A percentile compares a stretch with the other conserved stretches of the same genome.
Conservation (phyloP, 176 grass and related monocot genomes). For the Musa beccarii region DNA sequence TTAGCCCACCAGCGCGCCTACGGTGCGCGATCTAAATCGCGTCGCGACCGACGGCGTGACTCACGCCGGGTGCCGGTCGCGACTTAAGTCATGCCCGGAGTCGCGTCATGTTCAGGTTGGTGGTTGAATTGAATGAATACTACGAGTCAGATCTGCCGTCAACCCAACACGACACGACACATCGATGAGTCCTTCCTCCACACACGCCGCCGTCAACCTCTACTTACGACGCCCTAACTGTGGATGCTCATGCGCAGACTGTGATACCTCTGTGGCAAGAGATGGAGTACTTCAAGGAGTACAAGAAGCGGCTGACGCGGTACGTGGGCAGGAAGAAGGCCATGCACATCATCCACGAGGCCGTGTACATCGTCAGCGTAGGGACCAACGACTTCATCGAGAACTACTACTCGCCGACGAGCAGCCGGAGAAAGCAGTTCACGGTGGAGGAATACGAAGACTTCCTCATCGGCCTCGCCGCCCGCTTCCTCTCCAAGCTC, state of each 20-base stretch:
- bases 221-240: background rate
- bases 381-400: constrained; percentile 70
- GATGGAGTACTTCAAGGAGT: constrained; percentile 45
- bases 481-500: background rate
- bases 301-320: constrained; percentile 32
- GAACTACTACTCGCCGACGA: constrained; percentile 47
- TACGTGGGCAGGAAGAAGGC: constrained; percentile 39
- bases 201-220: background rate
- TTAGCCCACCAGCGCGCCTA: too few species aligned
- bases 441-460: constrained; percentile 6
- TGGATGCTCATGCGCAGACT: background rate
- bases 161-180: background rate
- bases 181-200: background rate
- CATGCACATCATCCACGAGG: constrained; percentile 29
- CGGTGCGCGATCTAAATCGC: too few species aligned
- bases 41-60: too few species aligned
- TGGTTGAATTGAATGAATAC: too few species aligned
- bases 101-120: too few species aligned
- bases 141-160: too few species aligned
- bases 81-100: too few species aligned
- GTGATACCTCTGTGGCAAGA: constrained; percentile 18
- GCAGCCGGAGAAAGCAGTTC: constrained; percentile 48
- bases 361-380: constrained; percentile 48
- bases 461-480: background rate
- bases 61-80: too few species aligned